A percentile compares a stretch with the other conserved stretches of the same genome.
Conservation (phyloP, 2,329 filamentous ascomycete species). For the Colletotrichum paranaense region DNA sequence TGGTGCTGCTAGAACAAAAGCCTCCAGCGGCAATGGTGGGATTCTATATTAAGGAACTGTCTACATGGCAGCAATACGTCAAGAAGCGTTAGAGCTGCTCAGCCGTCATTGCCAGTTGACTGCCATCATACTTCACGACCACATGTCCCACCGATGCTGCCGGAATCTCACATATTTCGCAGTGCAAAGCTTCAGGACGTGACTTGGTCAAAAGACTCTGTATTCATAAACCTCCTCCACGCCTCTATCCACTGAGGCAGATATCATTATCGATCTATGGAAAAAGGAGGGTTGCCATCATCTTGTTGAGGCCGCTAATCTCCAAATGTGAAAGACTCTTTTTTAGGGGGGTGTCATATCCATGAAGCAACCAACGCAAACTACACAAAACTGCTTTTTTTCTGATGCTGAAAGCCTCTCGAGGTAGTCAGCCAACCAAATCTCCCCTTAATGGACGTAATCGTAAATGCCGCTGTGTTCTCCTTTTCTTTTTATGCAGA, state of each 20-base stretch:
- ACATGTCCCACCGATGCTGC: too few species aligned
- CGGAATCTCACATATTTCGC: too few species aligned
- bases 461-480: not conserved
- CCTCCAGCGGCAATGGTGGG: too few species aligned
- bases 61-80: too few species aligned
- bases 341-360: not conserved
- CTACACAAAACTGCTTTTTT: not conserved
- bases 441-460: not conserved
- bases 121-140: too few species aligned
- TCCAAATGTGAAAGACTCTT: not conserved
- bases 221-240: not conserved
- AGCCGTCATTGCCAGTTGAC: too few species aligned
- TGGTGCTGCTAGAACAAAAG: too few species aligned
- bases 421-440: not conserved
- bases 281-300: not conserved
- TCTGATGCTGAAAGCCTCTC: not conserved
- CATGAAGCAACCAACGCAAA: not conserved
- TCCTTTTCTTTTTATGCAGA: slow-evolving; percentile 4
- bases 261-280: not conserved
- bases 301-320: not conserved
- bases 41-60: too few species aligned
- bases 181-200: not conserved
- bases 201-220: not conserved
- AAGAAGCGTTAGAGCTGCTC: too few species aligned
- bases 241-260: not conserved